Conservation (phyloP, 805 yeast genomes). For the Kodamaea restingae region DNA sequence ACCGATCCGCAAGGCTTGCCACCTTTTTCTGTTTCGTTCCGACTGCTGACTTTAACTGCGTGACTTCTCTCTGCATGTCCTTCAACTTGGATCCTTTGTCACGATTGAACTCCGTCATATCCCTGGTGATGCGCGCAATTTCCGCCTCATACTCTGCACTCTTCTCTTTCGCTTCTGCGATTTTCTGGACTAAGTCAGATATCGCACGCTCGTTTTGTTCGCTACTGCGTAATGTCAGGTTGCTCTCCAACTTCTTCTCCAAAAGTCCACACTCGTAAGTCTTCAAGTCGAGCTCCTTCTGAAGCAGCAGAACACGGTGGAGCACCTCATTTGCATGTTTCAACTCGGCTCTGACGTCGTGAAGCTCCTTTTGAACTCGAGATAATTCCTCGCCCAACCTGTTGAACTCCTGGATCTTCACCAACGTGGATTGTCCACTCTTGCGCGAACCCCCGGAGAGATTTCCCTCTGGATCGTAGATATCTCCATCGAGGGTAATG, state of each 20-base stretch:
- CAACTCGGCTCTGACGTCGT: constrained; percentile 37
- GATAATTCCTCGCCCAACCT: constrained; percentile 36
- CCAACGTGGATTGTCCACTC: constrained; percentile 52
- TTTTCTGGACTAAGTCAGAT: constrained; percentile 31
- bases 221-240: constrained; percentile 50
- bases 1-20: constrained; percentile 46
- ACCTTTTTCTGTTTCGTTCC: constrained; percentile 38
- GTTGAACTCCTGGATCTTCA: constrained; percentile 65
- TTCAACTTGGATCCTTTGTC: constrained; percentile 80
- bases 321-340: constrained; percentile 40
- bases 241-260: constrained; percentile 50
- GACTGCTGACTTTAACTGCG: constrained; percentile 29
- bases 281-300: constrained; percentile 53
- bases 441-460: constrained; percentile 91
- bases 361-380: constrained; percentile 41
- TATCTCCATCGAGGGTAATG: constrained; percentile 89
- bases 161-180: constrained; percentile 31
- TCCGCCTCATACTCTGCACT: constrained; percentile 36
- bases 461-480: constrained; percentile 94
- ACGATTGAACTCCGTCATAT: constrained; percentile 73
- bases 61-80: constrained; percentile 54
- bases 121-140: constrained; percentile 57
- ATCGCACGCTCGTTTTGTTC: constrained; percentile 47
- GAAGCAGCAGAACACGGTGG: constrained; percentile 49
- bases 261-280: constrained; percentile 57